Conservation (phyloP, 805 yeast genomes). For the Monosporozyma servazzii region DNA sequence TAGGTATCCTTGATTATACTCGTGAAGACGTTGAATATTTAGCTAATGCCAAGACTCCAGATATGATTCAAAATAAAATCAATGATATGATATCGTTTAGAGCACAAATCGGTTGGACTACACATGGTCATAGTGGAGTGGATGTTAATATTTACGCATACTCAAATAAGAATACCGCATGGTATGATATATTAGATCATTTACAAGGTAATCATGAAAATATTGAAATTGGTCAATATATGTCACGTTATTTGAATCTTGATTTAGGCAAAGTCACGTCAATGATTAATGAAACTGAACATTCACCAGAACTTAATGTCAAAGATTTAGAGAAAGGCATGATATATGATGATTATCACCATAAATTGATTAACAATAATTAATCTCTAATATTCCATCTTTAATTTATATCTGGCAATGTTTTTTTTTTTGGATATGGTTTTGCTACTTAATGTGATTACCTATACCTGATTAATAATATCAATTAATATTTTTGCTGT, state of each 20-base stretch:
- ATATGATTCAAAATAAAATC: conserved; percentile 36
- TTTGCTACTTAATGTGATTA: not conserved
- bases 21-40: conserved; percentile 42
- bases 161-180: conserved; percentile 45
- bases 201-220: conserved; percentile 81
- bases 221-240: conserved; percentile 69
- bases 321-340: not conserved
- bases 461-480: not conserved
- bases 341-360: conserved; percentile 15
- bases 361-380: conserved; percentile 5
- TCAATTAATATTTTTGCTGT: not conserved
- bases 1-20: conserved; percentile 56
- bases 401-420: not conserved
- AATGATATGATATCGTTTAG: conserved; percentile 69
- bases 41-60: conserved; percentile 24
- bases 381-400: not conserved
- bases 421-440: not conserved
- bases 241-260: conserved; percentile 45
- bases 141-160: conserved; percentile 88
- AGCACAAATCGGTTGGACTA: conserved; percentile 92
- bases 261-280: conserved; percentile 43
- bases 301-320: conserved; percentile 29
- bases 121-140: conserved; percentile 93
- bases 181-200: conserved; percentile 33
- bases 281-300: conserved; percentile 41